These are phyloP conservation scores for Rhodotorula sp. DNA, from an alignment of 1,284 basidiomycete genomes.

Conservation along the genomic window DNA sequence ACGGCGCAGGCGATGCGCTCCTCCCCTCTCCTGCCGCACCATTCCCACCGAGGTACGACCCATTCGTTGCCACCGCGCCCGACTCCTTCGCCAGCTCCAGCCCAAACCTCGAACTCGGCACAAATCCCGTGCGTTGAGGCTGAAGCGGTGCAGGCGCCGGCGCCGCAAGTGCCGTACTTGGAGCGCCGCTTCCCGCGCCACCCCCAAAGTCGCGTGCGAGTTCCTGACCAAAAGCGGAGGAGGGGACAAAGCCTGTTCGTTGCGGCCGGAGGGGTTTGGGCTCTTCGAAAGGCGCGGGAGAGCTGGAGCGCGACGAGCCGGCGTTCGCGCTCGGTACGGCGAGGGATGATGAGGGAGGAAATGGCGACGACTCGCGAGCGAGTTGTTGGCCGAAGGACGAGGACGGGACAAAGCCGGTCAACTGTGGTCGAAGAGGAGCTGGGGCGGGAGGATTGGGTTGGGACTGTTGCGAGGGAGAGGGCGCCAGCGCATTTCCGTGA, in stretches of 20 bases:
- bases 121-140: constrained; percentile 32
- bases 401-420: constrained; percentile 32
- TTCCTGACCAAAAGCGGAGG: constrained; percentile 27
- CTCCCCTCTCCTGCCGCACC: background rate
- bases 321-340: background rate
- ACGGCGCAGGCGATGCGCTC: constrained; percentile 7
- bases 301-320: background rate
- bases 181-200: background rate
- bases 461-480: background rate
- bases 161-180: background rate
- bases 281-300: background rate
- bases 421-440: constrained; percentile 22
- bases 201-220: background rate
- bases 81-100: constrained; percentile 8
- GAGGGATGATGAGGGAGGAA: background rate
- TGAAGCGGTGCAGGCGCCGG: constrained; percentile 5
- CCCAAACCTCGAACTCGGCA: constrained; percentile 22
- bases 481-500: too few relatives aligned
- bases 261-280: constrained; percentile 13
- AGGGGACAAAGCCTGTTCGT: constrained; percentile 20
- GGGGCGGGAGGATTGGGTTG: constrained; percentile 1
- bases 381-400: constrained; percentile 30
- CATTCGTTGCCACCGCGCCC: background rate
- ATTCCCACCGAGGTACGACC: background rate
- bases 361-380: constrained; percentile 7